Base-by-base conservation (phyloP, 495 filamentous ascomycete species). In the Usnea hakonensis region DNA sequence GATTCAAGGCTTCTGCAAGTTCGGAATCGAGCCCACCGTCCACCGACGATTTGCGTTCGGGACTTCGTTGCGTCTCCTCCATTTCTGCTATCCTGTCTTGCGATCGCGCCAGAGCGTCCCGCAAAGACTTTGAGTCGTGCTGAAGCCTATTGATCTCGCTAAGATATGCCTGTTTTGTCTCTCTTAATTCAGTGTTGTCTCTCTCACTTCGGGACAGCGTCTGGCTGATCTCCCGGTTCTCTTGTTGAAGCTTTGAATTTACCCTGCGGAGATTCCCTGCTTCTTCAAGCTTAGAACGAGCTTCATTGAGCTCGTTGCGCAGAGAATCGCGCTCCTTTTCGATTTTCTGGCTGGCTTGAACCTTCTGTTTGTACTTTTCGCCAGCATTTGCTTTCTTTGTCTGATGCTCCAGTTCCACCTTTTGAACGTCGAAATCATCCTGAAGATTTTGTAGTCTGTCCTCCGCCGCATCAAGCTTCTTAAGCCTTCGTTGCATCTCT, bases 341-440 rank as follows among this genome's bases (percentile, higher is more conserved):
- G 46, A 90, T 76, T 58, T 82, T 82, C 64, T 87, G 82, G 64
- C 85, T 87, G 38, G 84, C 81, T 69, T 92, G 83, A 26, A 90
- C 75, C 71, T 92, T 91, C 69, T 87, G 84, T 64, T 85, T 83
- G 66, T 87, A 86, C 62, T 89, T 87, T 60, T 90, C 88, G 0
- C 83, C 80, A 19, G 82, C 84, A 67, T 90, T 95, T 32, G 90
- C 87, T 70, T 90, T 90, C 72, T 88, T 87, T n/a, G 81, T 77
- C 10, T 93, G 80, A 62, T 90, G 84, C 59, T 87, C 86, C 41
- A 86, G 84, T 56, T 91, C 86, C 21, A 82, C 84, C 62, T 85
- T 87, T 41, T 93, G 79, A 61, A 89, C 82, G 62, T 87, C 83
- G 44, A 90, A 81, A 67, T 90, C 83, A 67, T 85, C 82, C 44